phyloP scores from a whole-genome alignment of 345 rosid species.

The Noccaea bulbosa region DNA sequence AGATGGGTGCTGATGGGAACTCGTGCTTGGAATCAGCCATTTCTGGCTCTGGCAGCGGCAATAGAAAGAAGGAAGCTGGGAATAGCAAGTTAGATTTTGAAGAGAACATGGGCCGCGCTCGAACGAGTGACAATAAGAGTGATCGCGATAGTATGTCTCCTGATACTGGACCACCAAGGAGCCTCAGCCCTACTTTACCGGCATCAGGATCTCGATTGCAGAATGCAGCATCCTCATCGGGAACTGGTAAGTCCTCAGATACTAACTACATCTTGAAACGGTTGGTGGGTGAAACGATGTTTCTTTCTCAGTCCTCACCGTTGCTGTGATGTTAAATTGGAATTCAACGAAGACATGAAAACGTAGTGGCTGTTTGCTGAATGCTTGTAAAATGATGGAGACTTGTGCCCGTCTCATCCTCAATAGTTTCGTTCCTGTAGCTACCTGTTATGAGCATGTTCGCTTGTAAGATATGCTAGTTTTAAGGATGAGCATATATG shows the following conservation, averaged over 20 bases:
- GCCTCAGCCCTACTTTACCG: conserved; percentile 64
- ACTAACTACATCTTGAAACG: conserved; percentile 21
- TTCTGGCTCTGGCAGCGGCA: conserved; percentile 48
- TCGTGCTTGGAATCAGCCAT: conserved; percentile 43
- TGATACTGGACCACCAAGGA: conserved; percentile 59
- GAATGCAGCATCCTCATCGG: conserved; percentile 71
- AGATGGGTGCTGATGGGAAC: conserved; percentile 51
- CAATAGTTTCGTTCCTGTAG: not conserved
- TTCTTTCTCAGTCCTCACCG: too few relatives aligned
- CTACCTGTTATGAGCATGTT: conserved; percentile 28
- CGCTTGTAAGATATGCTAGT: conserved; percentile 14
- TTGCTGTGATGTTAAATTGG: too few relatives aligned
- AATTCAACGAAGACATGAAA: not conserved
- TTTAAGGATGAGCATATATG: not conserved
- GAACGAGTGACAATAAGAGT: conserved; percentile 47
- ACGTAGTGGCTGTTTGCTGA: conserved; percentile 14
- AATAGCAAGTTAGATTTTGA: conserved; percentile 56
- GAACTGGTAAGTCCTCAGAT: conserved; percentile 48
- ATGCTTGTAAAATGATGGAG: conserved; percentile 19
- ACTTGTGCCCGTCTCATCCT: conserved; percentile 11
- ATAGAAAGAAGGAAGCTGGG: conserved; percentile 60
- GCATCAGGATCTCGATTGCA: conserved; percentile 56
- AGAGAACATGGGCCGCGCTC: conserved; percentile 44
- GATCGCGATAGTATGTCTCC: conserved; percentile 52
- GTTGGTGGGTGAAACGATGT: not conserved